Evolutionary conservation across 768 basidiomycete species (phyloP).

Genomic region (Collybia mongolica): DNA sequence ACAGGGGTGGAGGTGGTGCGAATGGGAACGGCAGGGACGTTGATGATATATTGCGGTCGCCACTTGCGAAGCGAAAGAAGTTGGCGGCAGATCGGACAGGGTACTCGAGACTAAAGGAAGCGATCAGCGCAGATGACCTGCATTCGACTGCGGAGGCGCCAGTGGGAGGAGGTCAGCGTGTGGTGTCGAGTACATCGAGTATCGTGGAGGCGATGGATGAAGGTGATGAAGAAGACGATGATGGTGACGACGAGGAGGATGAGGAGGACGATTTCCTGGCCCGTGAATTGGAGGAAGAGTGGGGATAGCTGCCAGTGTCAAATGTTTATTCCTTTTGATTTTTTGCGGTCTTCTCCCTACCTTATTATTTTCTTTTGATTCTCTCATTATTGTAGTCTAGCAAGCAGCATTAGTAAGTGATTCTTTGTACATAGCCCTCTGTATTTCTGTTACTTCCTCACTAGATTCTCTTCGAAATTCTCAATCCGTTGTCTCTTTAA

Average conservation of each 20-base stretch:
- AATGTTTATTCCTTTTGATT: slow-evolving; percentile 3
- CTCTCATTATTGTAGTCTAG: neutral
- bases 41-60: slow-evolving; percentile 55
- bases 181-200: slow-evolving; percentile 10
- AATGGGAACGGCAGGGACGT: slow-evolving; percentile 33
- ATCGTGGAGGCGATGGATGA: slow-evolving; percentile 29
- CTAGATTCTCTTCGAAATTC: neutral
- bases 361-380: slow-evolving; percentile 7
- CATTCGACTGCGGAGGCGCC: slow-evolving; percentile 13
- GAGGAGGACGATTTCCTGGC: slow-evolving; percentile 80
- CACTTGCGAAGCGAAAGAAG: slow-evolving; percentile 80
- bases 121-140: slow-evolving; percentile 55
- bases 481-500: too few relatives aligned
- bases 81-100: slow-evolving; percentile 63
- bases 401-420: too few relatives aligned
- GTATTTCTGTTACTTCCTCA: slow-evolving; percentile 1
- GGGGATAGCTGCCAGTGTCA: slow-evolving; percentile 48
- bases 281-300: slow-evolving; percentile 75
- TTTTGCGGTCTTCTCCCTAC: slow-evolving; percentile 2
- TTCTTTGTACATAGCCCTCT: slow-evolving; percentile 1
- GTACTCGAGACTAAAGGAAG: slow-evolving; percentile 68
- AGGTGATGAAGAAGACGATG: slow-evolving; percentile 43
- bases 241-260: slow-evolving; percentile 48
- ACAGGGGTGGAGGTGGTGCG: slow-evolving; percentile 35
- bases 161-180: slow-evolving; percentile 12